phyloP scores from a whole-genome alignment of 176 grass and related monocot species.

The Phragmites australis region DNA sequence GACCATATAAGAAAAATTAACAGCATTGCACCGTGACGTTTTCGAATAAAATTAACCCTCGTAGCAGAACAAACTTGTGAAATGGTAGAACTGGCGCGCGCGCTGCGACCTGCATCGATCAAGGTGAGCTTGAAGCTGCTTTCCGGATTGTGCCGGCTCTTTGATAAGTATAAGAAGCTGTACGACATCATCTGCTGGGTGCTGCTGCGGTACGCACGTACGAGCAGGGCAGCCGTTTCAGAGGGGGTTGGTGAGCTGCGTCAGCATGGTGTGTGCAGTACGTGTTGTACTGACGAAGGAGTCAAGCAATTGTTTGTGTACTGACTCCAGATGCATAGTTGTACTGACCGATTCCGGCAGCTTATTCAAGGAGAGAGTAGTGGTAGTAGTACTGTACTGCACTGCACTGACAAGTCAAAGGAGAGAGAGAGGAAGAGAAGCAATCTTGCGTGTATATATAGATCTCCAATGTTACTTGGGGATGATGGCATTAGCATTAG shows the following conservation, averaged over 20 bases:
- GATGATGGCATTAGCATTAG: background rate
- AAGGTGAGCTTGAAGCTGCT: background rate
- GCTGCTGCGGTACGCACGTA: background rate
- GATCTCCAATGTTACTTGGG: background rate
- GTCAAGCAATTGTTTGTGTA: conserved; percentile 16
- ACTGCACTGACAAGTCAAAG: background rate
- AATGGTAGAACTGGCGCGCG: no score
- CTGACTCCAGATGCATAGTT: conserved; percentile 2
- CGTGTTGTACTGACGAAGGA: conserved; percentile 34
- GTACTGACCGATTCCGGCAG: conserved; percentile 10
- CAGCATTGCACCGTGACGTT: no score
- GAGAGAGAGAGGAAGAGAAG: no score
- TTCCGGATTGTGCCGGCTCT: background rate
- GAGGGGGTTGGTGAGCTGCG: background rate
- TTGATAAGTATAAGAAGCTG: background rate
- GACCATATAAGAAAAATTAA: no score
- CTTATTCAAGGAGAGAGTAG: background rate
- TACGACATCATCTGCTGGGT: conserved; percentile 7
- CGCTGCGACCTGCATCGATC: background rate
- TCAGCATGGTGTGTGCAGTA: conserved; percentile 21
- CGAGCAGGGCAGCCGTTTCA: background rate
- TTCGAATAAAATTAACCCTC: no score
- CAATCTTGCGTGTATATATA: conserved; percentile 32
- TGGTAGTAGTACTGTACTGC: conserved; percentile 38
- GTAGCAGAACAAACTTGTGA: no score